Percentiles rank a stretch among this genome's conserved stretches.
phyloP scores from a whole-genome alignment of 179 eudicot genomes.

The Gypsophila paniculata region DNA sequence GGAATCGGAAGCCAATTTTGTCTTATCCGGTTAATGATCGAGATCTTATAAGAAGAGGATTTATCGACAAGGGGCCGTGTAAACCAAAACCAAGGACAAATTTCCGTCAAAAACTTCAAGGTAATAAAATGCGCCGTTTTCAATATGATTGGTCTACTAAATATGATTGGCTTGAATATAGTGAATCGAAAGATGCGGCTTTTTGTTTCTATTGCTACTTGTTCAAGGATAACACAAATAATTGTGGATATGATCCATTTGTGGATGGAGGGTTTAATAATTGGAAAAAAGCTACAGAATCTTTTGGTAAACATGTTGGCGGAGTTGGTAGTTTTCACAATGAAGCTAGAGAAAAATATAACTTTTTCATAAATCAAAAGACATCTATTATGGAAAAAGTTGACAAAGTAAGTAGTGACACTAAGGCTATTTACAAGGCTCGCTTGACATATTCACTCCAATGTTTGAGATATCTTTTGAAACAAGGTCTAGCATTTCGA shows the following conservation, averaged over 20 bases:
- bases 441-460: too few species aligned
- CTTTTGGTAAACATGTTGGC: slow-evolving; percentile 2
- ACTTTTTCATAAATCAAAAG: not conserved
- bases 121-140: too few species aligned
- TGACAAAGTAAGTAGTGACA: not conserved
- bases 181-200: not conserved
- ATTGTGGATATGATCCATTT: not conserved
- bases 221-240: not conserved
- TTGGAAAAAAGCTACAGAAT: too few species aligned
- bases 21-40: too few species aligned
- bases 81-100: too few species aligned
- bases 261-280: not conserved
- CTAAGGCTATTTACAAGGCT: not conserved
- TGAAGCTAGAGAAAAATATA: not conserved
- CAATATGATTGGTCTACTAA: not conserved
- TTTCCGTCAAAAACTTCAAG: too few species aligned
- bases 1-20: too few species aligned
- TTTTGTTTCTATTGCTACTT: not conserved
- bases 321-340: not conserved
- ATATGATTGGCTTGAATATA: not conserved
- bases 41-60: too few species aligned
- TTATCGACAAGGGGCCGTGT: too few species aligned
- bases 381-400: not conserved
- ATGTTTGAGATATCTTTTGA: too few species aligned
- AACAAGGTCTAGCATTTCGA: too few species aligned